Evolutionary conservation across 2,329 filamentous ascomycete genomes (phyloP).

Genomic region (Clonostachys sp.): DNA sequence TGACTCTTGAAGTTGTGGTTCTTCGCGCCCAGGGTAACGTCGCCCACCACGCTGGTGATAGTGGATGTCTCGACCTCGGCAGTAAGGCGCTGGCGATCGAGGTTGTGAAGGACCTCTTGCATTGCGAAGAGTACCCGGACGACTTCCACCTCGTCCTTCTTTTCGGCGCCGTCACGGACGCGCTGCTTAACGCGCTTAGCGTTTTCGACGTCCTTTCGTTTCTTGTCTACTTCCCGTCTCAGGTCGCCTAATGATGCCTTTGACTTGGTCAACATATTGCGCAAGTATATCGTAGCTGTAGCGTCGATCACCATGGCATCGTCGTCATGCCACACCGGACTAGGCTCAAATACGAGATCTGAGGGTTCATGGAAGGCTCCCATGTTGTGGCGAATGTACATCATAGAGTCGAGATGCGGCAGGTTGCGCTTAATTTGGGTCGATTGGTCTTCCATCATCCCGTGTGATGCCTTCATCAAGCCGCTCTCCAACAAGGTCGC

Average conservation of each 20-base stretch:
- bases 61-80: slow-evolving; percentile 92
- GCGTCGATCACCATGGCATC: slow-evolving; percentile 83
- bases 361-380: slow-evolving; percentile 76
- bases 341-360: slow-evolving; percentile 86
- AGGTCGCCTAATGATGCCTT: slow-evolving; percentile 79
- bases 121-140: slow-evolving; percentile 78
- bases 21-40: slow-evolving; percentile 85
- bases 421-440: slow-evolving; percentile 84
- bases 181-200: slow-evolving; percentile 69
- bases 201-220: slow-evolving; percentile 77
- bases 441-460: slow-evolving; percentile 67
- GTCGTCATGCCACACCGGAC: slow-evolving; percentile 96
- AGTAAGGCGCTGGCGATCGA: slow-evolving; percentile 78
- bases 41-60: slow-evolving; percentile 86
- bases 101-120: slow-evolving; percentile 79
- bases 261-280: slow-evolving; percentile 87
- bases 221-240: slow-evolving; percentile 79
- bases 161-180: slow-evolving; percentile 79
- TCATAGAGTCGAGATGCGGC: slow-evolving; percentile 88
- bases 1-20: slow-evolving; percentile 99
- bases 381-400: slow-evolving; percentile 95
- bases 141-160: slow-evolving; percentile 82
- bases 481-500: slow-evolving; percentile 76
- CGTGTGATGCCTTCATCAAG: slow-evolving; percentile 71
- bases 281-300: slow-evolving; percentile 79